Evolutionary conservation across 108 stramenopile genomes (phyloP), one percentile per base, ranked within the genome.

Genomic region (Discostella stelligeroides): DNA sequence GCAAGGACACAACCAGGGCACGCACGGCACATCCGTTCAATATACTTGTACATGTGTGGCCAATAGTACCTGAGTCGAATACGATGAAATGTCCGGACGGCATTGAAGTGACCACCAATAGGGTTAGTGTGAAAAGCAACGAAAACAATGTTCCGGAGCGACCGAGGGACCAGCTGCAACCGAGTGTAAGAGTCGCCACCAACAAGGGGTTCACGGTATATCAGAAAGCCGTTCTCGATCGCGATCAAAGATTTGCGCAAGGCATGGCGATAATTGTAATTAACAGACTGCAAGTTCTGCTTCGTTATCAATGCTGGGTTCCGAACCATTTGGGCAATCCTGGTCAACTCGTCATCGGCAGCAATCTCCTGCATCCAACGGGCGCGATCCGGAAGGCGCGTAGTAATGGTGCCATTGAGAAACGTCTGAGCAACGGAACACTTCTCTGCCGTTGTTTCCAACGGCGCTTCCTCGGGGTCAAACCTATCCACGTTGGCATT

Each of bases 11-110:
- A n/a, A n/a, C n/a, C n/a, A n/a, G n/a, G n/a, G n/a, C n/a, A n/a
- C n/a, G n/a, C n/a, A n/a, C n/a, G n/a, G n/a, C n/a, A n/a, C n/a
- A n/a, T n/a, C n/a, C n/a, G n/a, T n/a, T n/a, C 25, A 1, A 51
- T 51, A 25, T 68, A 58, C 6, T 15, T 42, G 24, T 43, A 71
- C 60, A 61, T 62, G 7, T 25, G 38, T 37, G 67, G 67, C 70
- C 70, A 71, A 29, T 51, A 54, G 25, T 45, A 71, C 11, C 60
- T 21, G 7, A 72, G 25, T 1, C 71, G 43, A 30, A 72, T 62
- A 4, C 43, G 17, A 27, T 23, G 34, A 12, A 43, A 45, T 9
- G 62, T 72, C 2, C 71, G 53, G 4, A 14, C 13, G 4, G 39
- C 6, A n/a, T n/a, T n/a, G n/a, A n/a, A n/a, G n/a, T n/a, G n/a